Base-by-base conservation (phyloP, 768 basidiomycete genomes). In the Tricholoma sp. region DNA sequence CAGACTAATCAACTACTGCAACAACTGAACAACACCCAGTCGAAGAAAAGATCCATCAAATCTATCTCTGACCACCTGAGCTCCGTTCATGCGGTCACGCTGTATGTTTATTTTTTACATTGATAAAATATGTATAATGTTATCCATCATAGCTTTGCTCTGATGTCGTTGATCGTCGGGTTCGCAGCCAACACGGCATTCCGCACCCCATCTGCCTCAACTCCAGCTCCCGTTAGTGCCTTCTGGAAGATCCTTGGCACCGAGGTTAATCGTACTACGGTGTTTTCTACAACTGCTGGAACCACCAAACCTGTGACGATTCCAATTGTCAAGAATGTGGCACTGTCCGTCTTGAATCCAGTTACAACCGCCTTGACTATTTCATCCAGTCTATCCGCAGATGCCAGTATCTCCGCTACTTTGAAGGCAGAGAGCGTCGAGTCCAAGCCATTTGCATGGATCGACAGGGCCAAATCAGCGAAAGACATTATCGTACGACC, bases 161-260 rank as follows among this genome's bases (percentile, higher is more conserved):
- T 90, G 50, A 71, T 90, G 61, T 86, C 86, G 37, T 74, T 90
- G 37, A 76, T 89, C n/a, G 73, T 88, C 76, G 85, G 69, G 32
- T 82, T 81, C 43, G 73, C 84, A 10, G 75, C 82, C 66, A 83
- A 82, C 59, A 76, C 79, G 8, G 65, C 75, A 5, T 76, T 83
- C 67, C 76, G 73, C 18, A 61, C 73, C 27, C 54, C 61, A 4
- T 62, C 71, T 6, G 61, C 73, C 8, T 70, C 76, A 37, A 66
- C 64, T 11, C 72, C 74, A 29, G 73, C 73, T 19, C 52, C 67
- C 22, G 64, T 60, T 35, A 41, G 46, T 16, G 52, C 63, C 22
- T 56, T 77, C 19, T 81, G 78, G 81, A 74, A 72, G 62, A 66
- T 77, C 37, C 65, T 80, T 56, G 69, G 72, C 12, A 70, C 74